Evolutionary conservation across 2,329 filamentous ascomycete species (phyloP), one percentile per base, ranked within the genome.

Genomic region (Nakataea oryzae): DNA sequence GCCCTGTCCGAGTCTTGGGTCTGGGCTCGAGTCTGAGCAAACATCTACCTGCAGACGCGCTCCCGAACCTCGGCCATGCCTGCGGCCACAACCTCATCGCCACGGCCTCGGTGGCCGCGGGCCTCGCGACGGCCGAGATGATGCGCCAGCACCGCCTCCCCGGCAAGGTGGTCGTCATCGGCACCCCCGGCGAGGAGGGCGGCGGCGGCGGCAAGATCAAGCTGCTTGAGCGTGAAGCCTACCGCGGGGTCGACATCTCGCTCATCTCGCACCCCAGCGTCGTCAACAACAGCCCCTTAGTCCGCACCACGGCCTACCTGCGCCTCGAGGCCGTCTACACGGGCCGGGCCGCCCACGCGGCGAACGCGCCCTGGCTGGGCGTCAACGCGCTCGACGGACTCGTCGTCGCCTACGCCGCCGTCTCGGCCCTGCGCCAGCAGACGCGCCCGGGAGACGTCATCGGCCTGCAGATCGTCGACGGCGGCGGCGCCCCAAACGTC

Each of bases 331-430:
- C 80, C 0, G 78, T 79, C 21, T 86, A 82, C 64, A 75, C 76
- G 1, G 84, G 84, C 1, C 77, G 76, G 60, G 79, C 79, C 62
- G 81, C 84, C 0, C 83, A 86, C 61, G 79, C 78, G 62, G 81
- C 83, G 0, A 83, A 86, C 65, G 83, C 82, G n/a, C 84, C 83
- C 0, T 86, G 82, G 82, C 74, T 82, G 6, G 84, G 84, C 0
- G 75, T 81, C 65, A 86, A 86, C 67, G 83, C 84, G 0, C 75
- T 86, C 0, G 84, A 86, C 65, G 83, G 82, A 0, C 67, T 84
- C 27, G 73, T 86, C 2, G 73, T 75, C 0, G 78, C 75, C 0
- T 81, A 81, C 65, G 78, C 76, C 61, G 74, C 73, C 56, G 69
- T 86, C 4, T 77, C 79, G 0, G 74, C 81, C 0, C 73, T 86